Percentiles rank a stretch among this genome's conserved stretches.
Conservation (phyloP, 2,329 filamentous ascomycete genomes). For the Cercospora berteroae region DNA sequence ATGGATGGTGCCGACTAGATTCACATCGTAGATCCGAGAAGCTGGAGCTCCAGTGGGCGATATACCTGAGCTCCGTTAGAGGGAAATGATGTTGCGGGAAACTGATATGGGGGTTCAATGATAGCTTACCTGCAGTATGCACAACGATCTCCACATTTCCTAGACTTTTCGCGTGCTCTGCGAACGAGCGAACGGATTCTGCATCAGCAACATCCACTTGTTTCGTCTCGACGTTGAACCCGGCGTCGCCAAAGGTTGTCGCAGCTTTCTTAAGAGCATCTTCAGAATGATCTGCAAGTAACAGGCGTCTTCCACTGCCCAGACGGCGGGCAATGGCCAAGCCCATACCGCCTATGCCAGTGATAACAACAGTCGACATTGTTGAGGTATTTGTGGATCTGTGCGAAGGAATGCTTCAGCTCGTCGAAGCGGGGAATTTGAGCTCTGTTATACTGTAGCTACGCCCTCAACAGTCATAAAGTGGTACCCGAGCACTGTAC, state of each 20-base stretch:
- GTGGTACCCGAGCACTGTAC: not conserved
- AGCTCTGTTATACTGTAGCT: not conserved
- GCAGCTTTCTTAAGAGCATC: not conserved
- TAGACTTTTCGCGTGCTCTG: not conserved
- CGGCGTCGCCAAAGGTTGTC: not conserved
- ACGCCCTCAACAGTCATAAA: not conserved
- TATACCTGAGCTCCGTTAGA: not conserved
- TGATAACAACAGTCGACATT: not conserved
- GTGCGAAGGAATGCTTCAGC: not conserved
- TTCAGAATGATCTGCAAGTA: not conserved
- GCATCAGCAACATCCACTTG: not conserved
- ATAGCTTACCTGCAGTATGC: not conserved
- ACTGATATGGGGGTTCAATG: not conserved
- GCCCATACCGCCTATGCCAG: not conserved
- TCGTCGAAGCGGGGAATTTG: not conserved
- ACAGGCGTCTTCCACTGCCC: not conserved
- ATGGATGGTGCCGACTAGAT: conserved; percentile 9
- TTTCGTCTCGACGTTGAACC: not conserved
- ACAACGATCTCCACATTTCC: not conserved
- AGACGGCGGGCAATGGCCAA: conserved; percentile 2
- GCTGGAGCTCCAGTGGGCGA: not conserved
- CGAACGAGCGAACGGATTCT: not conserved
- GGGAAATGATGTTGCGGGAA: not conserved
- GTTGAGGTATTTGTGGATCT: not conserved
- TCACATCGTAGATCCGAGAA: conserved; percentile 1